Evolutionary conservation across 352 stramenopile species (phyloP).

Genomic region (Pythium graminicola): DNA sequence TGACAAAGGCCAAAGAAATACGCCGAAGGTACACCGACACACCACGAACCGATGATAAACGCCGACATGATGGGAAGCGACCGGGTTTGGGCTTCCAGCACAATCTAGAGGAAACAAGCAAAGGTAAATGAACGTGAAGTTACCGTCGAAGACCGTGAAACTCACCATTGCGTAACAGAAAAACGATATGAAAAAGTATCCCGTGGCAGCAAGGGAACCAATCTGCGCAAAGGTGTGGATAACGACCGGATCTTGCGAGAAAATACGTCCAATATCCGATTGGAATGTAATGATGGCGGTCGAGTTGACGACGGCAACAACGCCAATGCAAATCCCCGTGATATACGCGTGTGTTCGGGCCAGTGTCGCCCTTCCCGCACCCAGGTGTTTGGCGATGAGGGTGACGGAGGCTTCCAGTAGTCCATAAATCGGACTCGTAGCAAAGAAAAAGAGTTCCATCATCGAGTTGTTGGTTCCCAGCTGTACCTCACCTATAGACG

Average conservation of each 20-base stretch:
- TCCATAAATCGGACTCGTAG: slow-evolving; percentile 78
- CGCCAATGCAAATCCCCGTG: not conserved
- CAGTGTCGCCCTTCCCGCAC: slow-evolving; percentile 27
- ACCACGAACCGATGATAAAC: slow-evolving; percentile 62
- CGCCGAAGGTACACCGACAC: slow-evolving; percentile 56
- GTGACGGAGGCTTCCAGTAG: slow-evolving; percentile 53
- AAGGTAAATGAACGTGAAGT: not conserved
- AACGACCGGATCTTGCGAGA: slow-evolving; percentile 53
- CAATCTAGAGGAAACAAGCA: slow-evolving; percentile 9
- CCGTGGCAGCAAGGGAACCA: slow-evolving; percentile 37
- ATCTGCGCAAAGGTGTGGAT: slow-evolving; percentile 54
- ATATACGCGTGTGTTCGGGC: slow-evolving; percentile 36
- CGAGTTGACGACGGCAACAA: not conserved
- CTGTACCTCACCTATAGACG: slow-evolving; percentile 61
- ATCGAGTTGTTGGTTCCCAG: slow-evolving; percentile 76
- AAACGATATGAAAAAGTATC: slow-evolving; percentile 59
- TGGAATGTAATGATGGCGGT: slow-evolving; percentile 39
- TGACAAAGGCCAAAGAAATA: slow-evolving; percentile 60
- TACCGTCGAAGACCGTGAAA: not conserved
- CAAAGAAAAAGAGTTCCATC: slow-evolving; percentile 84
- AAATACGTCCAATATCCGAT: slow-evolving; percentile 44
- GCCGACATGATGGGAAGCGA: slow-evolving; percentile 45
- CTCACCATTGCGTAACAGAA: slow-evolving; percentile 70
- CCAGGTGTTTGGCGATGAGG: slow-evolving; percentile 60
- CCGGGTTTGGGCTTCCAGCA: slow-evolving; percentile 59